Evolutionary conservation across 1,139 yeast genomes (phyloP), one percentile per base, ranked within the genome.

Genomic region (Saccharomycopsis phalli): DNA sequence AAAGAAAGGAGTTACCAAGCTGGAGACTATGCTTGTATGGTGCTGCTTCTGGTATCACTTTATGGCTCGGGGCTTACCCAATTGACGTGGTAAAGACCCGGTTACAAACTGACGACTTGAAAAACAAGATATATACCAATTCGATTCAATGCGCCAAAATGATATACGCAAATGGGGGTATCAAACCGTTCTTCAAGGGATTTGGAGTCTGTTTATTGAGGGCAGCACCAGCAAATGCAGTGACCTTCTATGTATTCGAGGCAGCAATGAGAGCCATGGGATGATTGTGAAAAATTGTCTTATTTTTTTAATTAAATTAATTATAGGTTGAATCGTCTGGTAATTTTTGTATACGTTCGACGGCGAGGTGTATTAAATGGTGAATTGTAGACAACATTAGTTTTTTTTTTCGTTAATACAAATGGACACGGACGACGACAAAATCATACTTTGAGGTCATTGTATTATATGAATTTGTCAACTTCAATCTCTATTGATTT

Each of bases 201-300:
- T 86, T 87, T 56, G 61, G 78, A 18, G 95, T 97, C 37, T 87
- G 97, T 1, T 76, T 88, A 49, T 66, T 88, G 51, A 79, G 97
- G 61, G 96, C 97, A 40, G 95, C 95, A 2, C 97, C 97, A 3
- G 97, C 94, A 14, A 88, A 88, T 56, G 97, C 95, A 39, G 94
- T 94, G 23, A 88, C 97, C 1, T 88, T 88, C 63, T 83, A 86
- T 40, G 86, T 93, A 8, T 88, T 88, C 56, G 97, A 88, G 61
- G 60, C 82, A 41, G 81, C 94, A 4, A 81, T 86, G 81, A 74
- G 93, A 61, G 58, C 43, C 2, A 20, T 42, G 35, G 41, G 38
- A 17, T 40, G 30, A 16, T 19, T n/a, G 16, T 26, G 10, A 16
- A 17, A 14, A n/a, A 28, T 10, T 22, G 6, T 10, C 10, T 22